phyloP scores from a whole-genome alignment of 345 rosid genomes.

The Cardamine occulta region DNA sequence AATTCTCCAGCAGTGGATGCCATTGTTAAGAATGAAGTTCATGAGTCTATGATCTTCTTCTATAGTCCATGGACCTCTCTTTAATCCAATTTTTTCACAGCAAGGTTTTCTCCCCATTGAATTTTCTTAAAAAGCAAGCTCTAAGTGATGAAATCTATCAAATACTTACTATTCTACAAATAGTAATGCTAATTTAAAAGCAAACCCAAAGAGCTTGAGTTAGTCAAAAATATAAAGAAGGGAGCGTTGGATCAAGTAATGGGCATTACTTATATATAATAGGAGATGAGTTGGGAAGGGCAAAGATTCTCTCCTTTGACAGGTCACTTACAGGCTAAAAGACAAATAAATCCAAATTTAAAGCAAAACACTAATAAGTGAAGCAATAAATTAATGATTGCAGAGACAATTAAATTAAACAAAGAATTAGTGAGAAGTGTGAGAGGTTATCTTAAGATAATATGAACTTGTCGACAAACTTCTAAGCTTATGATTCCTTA shows the following conservation, averaged over 20 bases:
- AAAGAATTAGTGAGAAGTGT: conserved; percentile 25
- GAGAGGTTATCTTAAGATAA: conserved; percentile 24
- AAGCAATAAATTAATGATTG: conserved; percentile 38
- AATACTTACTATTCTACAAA: not conserved
- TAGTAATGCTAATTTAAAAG: conserved; percentile 6
- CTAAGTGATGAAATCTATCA: conserved; percentile 18
- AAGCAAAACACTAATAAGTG: conserved; percentile 36
- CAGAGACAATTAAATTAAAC: conserved; percentile 20
- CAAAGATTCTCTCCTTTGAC: conserved; percentile 45
- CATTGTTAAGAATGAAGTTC: conserved; percentile 82
- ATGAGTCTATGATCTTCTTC: conserved; percentile 96
- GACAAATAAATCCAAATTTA: conserved; percentile 41
- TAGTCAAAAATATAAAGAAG: conserved; percentile 33
- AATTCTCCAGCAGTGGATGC: conserved; percentile 92
- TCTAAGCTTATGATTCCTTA: conserved; percentile 23
- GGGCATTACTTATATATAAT: conserved; percentile 42
- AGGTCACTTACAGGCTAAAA: conserved; percentile 48
- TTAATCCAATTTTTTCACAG: conserved; percentile 89
- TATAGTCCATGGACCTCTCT: conserved; percentile 96
- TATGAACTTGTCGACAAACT: conserved; percentile 34
- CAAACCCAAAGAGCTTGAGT: conserved; percentile 19
- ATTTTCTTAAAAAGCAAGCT: not conserved
- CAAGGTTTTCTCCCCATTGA: conserved; percentile 85
- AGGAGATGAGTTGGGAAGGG: conserved; percentile 39
- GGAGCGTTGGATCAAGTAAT: conserved; percentile 38